Evolutionary conservation across 2,329 filamentous ascomycete genomes (phyloP).

Genomic region (Pezicula carpinea): DNA sequence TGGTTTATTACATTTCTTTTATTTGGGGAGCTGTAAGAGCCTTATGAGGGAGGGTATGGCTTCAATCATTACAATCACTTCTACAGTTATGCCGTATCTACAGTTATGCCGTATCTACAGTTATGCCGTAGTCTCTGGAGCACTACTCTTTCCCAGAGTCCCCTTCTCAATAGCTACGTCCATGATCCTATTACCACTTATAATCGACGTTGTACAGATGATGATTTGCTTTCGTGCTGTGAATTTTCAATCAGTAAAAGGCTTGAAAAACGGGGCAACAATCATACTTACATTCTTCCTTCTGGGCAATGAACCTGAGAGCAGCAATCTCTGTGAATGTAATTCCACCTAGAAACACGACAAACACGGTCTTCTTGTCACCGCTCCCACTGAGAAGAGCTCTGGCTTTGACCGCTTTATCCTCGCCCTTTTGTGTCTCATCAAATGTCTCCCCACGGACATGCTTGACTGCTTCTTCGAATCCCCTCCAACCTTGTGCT

Average conservation of each 20-base stretch:
- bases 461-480: constrained; percentile 87
- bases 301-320: constrained; percentile 79
- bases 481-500: constrained; percentile 83
- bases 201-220: constrained; percentile 87
- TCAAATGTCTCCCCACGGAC: constrained; percentile 87
- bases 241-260: constrained; percentile 10
- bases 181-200: constrained; percentile 88
- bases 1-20: not conserved
- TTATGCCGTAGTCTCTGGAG: constrained; percentile 3
- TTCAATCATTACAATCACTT: not conserved
- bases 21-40: not conserved
- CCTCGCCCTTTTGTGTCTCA: constrained; percentile 84
- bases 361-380: constrained; percentile 79
- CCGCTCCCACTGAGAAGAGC: constrained; percentile 73
- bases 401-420: constrained; percentile 84
- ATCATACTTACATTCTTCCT: constrained; percentile 60
- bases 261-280: not conserved
- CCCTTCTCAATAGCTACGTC: constrained; percentile 71
- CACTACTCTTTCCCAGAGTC: constrained; percentile 20
- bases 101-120: not conserved
- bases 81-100: not conserved
- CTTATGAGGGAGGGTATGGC: too few species aligned
- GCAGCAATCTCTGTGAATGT: constrained; percentile 96
- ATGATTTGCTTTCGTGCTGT: constrained; percentile 74
- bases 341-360: constrained; percentile 97